Conservation (phyloP, 2,329 filamentous ascomycete genomes). For the Fusarium pseudograminearum region DNA sequence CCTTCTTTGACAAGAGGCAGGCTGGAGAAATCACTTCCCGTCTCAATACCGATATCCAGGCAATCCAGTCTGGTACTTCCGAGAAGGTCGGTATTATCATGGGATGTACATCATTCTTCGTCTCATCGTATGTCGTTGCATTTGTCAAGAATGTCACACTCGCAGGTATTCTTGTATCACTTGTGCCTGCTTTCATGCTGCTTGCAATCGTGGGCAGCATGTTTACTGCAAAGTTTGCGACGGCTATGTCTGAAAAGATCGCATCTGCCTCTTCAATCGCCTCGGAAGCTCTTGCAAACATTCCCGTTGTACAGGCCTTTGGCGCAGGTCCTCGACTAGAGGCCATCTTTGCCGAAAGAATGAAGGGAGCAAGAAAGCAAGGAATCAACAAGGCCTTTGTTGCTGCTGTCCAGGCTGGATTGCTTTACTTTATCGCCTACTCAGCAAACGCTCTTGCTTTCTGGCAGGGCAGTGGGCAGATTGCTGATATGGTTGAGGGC, state of each 20-base stretch:
- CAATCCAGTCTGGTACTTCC: constrained; percentile 74
- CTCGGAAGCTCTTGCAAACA: constrained; percentile 70
- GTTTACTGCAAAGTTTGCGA: constrained; percentile 65
- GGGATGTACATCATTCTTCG: constrained; percentile 72
- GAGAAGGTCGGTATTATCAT: constrained; percentile 78
- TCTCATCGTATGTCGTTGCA: constrained; percentile 74
- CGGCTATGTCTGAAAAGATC: constrained; percentile 64
- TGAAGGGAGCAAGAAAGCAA: constrained; percentile 62
- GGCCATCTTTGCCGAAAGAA: constrained; percentile 66
- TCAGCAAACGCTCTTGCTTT: constrained; percentile 75
- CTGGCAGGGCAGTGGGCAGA: constrained; percentile 72
- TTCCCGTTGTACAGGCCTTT: constrained; percentile 73
- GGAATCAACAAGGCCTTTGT: constrained; percentile 70
- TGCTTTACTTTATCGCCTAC: constrained; percentile 76
- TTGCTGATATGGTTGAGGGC: constrained; percentile 55
- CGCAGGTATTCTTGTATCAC: constrained; percentile 72
- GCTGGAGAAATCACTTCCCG: constrained; percentile 73
- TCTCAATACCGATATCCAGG: constrained; percentile 74
- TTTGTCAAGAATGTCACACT: constrained; percentile 73
- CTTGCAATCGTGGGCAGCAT: constrained; percentile 68
- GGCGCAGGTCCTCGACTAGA: constrained; percentile 70
- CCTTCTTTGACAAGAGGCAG: constrained; percentile 72
- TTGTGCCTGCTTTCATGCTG: constrained; percentile 72
- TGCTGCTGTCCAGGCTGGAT: constrained; percentile 68
- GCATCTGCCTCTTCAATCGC: constrained; percentile 72